A percentile compares a stretch with the other conserved stretches of the same genome.
Conservation (phyloP, 176 grass and related monocot species). For the Canna indica region DNA sequence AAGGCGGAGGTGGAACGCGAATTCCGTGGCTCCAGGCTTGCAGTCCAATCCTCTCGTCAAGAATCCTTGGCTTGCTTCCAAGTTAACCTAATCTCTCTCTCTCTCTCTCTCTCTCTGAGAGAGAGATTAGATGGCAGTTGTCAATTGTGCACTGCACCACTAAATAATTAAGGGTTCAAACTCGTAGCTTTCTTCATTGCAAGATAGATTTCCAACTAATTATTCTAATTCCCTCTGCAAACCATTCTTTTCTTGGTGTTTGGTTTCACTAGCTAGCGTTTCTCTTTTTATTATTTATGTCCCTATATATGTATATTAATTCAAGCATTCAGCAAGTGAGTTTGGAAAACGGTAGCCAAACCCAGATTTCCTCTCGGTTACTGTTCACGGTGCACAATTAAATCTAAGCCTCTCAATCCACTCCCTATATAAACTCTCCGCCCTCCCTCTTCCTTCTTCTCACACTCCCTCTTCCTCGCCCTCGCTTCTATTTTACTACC, state of each 20-base stretch:
- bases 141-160: no score
- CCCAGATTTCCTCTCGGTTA: constrained; percentile 8
- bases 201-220: no score
- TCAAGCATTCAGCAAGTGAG: constrained; percentile 5
- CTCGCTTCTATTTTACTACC: neutral
- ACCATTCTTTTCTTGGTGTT: neutral
- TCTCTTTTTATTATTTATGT: constrained; percentile 5
- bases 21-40: constrained; percentile 15
- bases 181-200: no score
- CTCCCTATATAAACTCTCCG: neutral
- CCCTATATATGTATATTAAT: no score
- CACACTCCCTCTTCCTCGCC: neutral
- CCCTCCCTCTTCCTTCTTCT: neutral
- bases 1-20: neutral
- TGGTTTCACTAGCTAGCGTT: constrained; percentile 5
- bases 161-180: no score
- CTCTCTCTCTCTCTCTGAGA: neutral
- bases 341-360: constrained; percentile 5
- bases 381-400: neutral
- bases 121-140: no score
- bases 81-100: constrained; percentile 10
- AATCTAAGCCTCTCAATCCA: neutral
- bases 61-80: constrained; percentile 9
- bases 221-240: constrained; percentile 1
- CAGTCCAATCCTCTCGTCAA: constrained; percentile 4